Conservation (phyloP, 1,139 yeast species). For the Blastobotrys illinoisensis region DNA sequence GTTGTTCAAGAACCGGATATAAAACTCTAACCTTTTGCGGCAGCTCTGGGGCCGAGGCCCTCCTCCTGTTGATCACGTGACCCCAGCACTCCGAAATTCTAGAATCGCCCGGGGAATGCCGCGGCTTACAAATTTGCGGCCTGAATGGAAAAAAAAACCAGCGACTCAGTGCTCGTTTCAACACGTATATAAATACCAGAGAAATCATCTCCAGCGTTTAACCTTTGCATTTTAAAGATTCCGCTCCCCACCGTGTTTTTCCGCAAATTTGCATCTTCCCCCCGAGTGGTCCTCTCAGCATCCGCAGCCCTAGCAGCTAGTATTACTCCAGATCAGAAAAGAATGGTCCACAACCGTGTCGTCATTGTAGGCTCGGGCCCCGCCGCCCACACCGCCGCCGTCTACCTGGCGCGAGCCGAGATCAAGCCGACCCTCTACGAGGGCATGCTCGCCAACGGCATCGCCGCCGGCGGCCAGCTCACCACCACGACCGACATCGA, state of each 20-base stretch:
- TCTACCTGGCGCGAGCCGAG: conserved; percentile 94
- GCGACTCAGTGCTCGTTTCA: not conserved
- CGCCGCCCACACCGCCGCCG: conserved; percentile 99
- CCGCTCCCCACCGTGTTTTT: conserved; percentile 5
- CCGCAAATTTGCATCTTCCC: conserved; percentile 5
- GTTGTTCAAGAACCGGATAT: no score
- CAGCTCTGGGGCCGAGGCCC: no score
- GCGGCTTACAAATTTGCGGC: not conserved
- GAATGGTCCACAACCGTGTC: conserved; percentile 63
- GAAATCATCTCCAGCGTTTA: not conserved
- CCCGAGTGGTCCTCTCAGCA: conserved; percentile 1
- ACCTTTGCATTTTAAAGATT: conserved; percentile 2
- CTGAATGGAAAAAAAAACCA: not conserved
- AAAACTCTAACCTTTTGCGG: no score
- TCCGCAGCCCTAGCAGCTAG: not conserved
- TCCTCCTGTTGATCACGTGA: not conserved
- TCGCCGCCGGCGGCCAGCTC: conserved; percentile 98
- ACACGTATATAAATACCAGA: not conserved
- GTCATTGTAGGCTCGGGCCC: conserved; percentile 98
- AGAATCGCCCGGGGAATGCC: not conserved
- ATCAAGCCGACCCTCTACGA: conserved; percentile 89
- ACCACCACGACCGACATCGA: conserved; percentile 94
- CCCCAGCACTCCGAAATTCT: not conserved
- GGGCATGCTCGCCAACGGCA: conserved; percentile 95
- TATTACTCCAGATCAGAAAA: conserved; percentile 10